These are phyloP conservation scores for Sonneratia alba DNA, from an alignment of 345 rosid genomes.

Conservation along the genomic window DNA sequence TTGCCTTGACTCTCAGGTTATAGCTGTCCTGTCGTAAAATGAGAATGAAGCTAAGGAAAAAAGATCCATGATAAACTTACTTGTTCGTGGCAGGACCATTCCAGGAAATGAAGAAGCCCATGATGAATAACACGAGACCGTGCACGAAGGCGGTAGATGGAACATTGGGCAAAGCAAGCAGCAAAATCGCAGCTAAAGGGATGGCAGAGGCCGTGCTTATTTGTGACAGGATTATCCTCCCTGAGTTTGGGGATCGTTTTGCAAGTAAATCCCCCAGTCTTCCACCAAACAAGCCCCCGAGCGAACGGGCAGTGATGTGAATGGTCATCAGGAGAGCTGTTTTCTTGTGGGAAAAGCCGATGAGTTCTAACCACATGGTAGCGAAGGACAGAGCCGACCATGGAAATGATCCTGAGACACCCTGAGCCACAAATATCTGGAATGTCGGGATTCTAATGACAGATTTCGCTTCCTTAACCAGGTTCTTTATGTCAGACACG, in stretches of 20 bases:
- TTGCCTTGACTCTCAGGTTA: no score
- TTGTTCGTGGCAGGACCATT: slow-evolving; percentile 90
- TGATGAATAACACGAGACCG: slow-evolving; percentile 47
- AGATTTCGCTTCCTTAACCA: slow-evolving; percentile 43
- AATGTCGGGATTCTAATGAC: slow-evolving; percentile 58
- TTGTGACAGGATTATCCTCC: slow-evolving; percentile 77
- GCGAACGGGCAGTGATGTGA: slow-evolving; percentile 48
- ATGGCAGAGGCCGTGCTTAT: slow-evolving; percentile 76
- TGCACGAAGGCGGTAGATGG: slow-evolving; percentile 51
- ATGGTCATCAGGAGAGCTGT: slow-evolving; percentile 55
- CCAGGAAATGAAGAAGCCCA: slow-evolving; percentile 70
- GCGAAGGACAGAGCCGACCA: slow-evolving; percentile 85
- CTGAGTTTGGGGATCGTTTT: slow-evolving; percentile 49
- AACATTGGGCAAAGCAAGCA: slow-evolving; percentile 65
- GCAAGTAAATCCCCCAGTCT: slow-evolving; percentile 70
- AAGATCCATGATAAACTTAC: slow-evolving; percentile 19
- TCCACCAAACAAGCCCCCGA: slow-evolving; percentile 84
- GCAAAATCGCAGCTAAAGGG: slow-evolving; percentile 74
- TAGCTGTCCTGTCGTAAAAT: no score
- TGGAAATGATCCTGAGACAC: slow-evolving; percentile 74
- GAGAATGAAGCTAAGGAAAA: no score
- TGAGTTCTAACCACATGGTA: slow-evolving; percentile 86
- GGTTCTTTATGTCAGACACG: slow-evolving; percentile 40
- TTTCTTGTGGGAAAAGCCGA: slow-evolving; percentile 58
- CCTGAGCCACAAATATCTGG: slow-evolving; percentile 84